Evolutionary conservation across 768 basidiomycete species (phyloP), one percentile per base, ranked within the genome.

Genomic region (Russula earlei): DNA sequence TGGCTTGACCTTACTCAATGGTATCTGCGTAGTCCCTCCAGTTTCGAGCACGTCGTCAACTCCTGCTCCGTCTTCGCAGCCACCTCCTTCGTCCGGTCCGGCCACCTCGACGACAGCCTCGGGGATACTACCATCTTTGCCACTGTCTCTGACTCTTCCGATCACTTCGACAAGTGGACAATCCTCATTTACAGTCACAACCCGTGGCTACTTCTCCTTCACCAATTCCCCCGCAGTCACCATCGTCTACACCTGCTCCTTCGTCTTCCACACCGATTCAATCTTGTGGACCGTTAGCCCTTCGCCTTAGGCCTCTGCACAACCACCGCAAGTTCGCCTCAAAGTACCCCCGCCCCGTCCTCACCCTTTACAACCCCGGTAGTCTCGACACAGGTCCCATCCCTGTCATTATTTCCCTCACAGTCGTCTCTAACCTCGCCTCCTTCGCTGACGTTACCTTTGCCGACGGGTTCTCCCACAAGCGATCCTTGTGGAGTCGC

Each of bases 251-350:
- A n/a, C n/a, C n/a, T n/a, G n/a, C 46, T 12, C 33, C 55, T n/a
- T 19, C 55, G 5, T 48, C 55, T 34, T 33, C 54, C n/a, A 6
- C 49, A 36, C 47, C 55, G 6, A 44, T 38, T 49, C 56, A 54
- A 43, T 38, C 29, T 11, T 54, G 56, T 20, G 49, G 49, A 19
- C 67, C 66, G 15, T 58, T 67, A 31, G 60, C 62, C 9, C 56
- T 22, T n/a, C 33, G 52, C 60, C 33, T 65, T 64, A 36, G 68
- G 46, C 27, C 49, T 53, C 9, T 55, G 63, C 7, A 47, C 64
- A 14, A 41, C 59, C 22, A 25, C 12, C 20, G 22, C 49, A 19
- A n/a, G 25, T 20, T 48, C 62, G 12, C 37, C 42, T 27, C 17
- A 40, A 19, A 53, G 44, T 24, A 22, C 49, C 19, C 20, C 50